Base-by-base conservation (phyloP, 495 filamentous ascomycete species). In the Aspergillus coremiiformis region DNA sequence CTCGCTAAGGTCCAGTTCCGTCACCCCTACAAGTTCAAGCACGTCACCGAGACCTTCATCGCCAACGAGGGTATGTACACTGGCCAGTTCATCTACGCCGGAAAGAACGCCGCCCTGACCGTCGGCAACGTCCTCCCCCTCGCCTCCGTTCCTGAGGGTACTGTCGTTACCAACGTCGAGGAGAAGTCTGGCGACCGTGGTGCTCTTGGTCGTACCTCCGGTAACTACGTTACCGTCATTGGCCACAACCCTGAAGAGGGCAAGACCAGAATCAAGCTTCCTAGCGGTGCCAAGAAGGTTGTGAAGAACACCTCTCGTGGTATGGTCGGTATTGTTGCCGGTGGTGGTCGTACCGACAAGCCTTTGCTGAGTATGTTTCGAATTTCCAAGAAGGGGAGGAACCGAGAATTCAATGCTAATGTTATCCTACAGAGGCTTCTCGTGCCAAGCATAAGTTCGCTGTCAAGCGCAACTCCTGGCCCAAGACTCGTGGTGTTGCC, bases 1-100 rank as follows among this genome's bases (percentile, higher is more conserved):
- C 86, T 98, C 66, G 92, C 93, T 71, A 89, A 88, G 71, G 91
- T 98, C 64, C 77, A 83, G 66, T 98, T 98, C 87, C 91, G 91
- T 60, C 86, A 93, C 71, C 85, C 89, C 59, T 88, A 94, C 83
- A 82, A 83, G 74, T 93, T 84, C 82, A 89, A 87, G 80, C 82
- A 87, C 74, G 74, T 84, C 72, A 90, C 84, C 72, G 91, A 89
- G 85, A 94, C 93, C 57, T 96, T 98, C 84, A 97, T 99, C 70
- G 93, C 94, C 73, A 97, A 96, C 78, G 93, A 99, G 83, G 93
- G 93, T 78, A 96, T 97, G 92, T 99, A 99, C 89, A 96, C 93
- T 58, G 93, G 93, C 62, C 91, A 96, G 78, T 99, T 99, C 82
- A 90, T 99, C 86, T 99, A 97, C 76, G 91, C 92, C 73, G 93